These are phyloP conservation scores for Fagopyrum tataricum DNA, from an alignment of 148 eudicot species.

Conservation along the genomic window DNA sequence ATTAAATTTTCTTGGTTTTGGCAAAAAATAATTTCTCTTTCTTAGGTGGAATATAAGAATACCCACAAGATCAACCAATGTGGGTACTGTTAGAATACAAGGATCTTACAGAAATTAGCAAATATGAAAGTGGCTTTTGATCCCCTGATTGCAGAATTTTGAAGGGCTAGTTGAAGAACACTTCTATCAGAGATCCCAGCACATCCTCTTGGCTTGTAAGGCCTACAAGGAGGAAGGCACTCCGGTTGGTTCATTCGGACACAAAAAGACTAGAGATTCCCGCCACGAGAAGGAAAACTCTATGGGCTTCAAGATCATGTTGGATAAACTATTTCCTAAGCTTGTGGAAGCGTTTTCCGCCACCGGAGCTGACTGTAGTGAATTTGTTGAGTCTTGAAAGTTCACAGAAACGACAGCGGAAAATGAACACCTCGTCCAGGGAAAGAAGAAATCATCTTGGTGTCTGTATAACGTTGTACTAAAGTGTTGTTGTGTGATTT, in stretches of 20 bases:
- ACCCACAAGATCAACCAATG: no score
- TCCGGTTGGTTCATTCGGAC: slow-evolving; percentile 44
- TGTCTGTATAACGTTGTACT: not conserved
- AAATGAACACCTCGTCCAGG: not conserved
- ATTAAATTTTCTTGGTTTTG: no score
- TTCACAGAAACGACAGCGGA: not conserved
- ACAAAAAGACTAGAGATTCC: not conserved
- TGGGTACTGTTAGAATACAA: no score
- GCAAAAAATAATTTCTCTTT: no score
- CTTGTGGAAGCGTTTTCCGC: slow-evolving; percentile 72
- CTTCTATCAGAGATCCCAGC: slow-evolving; percentile 38
- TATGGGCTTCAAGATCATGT: slow-evolving; percentile 89
- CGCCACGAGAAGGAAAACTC: slow-evolving; percentile 42
- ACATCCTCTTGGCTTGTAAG: slow-evolving; percentile 64
- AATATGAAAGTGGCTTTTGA: not conserved
- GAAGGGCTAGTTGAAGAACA: slow-evolving; percentile 73
- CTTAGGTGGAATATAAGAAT: no score
- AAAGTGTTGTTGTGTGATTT: not conserved
- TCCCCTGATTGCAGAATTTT: slow-evolving; percentile 52
- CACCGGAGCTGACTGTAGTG: slow-evolving; percentile 56
- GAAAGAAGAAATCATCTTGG: not conserved
- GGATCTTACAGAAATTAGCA: no score
- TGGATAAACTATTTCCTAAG: slow-evolving; percentile 76
- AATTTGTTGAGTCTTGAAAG: slow-evolving; percentile 20
- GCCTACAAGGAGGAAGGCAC: slow-evolving; percentile 81